Conservation (phyloP, 768 basidiomycete species). For the Rhodosporidiobolus odoratus region DNA sequence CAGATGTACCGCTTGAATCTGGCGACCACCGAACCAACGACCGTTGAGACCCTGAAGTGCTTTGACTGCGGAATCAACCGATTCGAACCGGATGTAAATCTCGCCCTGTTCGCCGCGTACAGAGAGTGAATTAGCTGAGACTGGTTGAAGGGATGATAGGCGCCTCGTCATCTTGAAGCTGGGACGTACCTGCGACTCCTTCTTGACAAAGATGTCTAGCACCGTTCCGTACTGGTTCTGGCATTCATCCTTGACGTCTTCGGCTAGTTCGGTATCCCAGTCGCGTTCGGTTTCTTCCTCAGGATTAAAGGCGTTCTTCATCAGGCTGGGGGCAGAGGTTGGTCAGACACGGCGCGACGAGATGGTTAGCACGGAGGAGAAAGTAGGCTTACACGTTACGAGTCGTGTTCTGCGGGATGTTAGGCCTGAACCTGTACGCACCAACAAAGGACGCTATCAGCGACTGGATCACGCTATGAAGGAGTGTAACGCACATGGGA, state of each 20-base stretch:
- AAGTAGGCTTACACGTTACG: conserved; percentile 38
- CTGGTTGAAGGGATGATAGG: too few species aligned
- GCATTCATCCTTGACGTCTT: conserved; percentile 92
- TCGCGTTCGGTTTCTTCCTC: conserved; percentile 93
- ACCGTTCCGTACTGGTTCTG: conserved; percentile 85
- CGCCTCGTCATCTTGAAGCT: too few species aligned
- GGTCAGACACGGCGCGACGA: neutral
- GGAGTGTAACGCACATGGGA: conserved; percentile 32
- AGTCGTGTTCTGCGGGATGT: conserved; percentile 55
- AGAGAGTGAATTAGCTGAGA: conserved; percentile 1
- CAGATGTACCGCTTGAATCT: conserved; percentile 29
- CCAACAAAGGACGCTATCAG: neutral
- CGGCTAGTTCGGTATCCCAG: conserved; percentile 93
- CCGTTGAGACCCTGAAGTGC: conserved; percentile 87
- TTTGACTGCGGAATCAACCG: conserved; percentile 70
- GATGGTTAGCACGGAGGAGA: neutral
- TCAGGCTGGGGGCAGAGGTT: conserved; percentile 53
- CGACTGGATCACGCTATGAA: neutral
- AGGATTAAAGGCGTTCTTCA: conserved; percentile 97
- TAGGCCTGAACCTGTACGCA: conserved; percentile 60
- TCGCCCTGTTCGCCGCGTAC: conserved; percentile 66
- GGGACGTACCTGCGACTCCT: conserved; percentile 78
- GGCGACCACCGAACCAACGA: conserved; percentile 66
- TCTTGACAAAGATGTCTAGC: conserved; percentile 82
- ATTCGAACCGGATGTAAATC: conserved; percentile 88